Percentiles rank a stretch among this genome's conserved stretches.
These are phyloP conservation scores for Pleurotus tuber-regium DNA, from an alignment of 768 basidiomycete genomes.

Conservation along the genomic window DNA sequence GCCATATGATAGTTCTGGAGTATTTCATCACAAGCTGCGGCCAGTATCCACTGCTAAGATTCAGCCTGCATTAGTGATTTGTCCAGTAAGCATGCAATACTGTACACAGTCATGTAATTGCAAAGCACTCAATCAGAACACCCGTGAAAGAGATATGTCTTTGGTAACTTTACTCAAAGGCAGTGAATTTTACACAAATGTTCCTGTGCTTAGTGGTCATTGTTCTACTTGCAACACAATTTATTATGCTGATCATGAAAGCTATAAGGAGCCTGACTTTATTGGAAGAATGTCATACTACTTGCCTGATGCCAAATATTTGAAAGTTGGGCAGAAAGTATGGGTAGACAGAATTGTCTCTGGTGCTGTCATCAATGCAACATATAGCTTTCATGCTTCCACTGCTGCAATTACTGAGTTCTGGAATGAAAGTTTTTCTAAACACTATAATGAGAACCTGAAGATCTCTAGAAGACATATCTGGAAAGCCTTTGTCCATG, in stretches of 20 bases:
- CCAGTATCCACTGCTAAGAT: neutral
- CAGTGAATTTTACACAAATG: slow-evolving; percentile 8
- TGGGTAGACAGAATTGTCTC: slow-evolving; percentile 17
- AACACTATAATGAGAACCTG: no score
- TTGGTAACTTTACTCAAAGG: neutral
- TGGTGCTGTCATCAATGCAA: slow-evolving; percentile 14
- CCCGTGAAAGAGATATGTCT: neutral
- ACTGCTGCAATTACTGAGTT: slow-evolving; percentile 13
- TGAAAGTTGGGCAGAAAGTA: slow-evolving; percentile 14
- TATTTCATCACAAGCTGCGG: neutral
- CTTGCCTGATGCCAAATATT: slow-evolving; percentile 13
- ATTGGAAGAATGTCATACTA: neutral
- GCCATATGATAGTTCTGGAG: neutral
- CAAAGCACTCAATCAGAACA: neutral
- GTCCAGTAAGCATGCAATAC: neutral
- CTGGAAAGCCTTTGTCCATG: no score
- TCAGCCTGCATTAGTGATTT: neutral
- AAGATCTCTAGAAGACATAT: no score
- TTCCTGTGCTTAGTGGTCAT: slow-evolving; percentile 16
- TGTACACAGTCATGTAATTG: neutral
- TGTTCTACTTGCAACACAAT: slow-evolving; percentile 14
- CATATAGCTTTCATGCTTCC: slow-evolving; percentile 19
- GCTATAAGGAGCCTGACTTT: neutral
- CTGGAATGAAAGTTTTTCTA: no score
- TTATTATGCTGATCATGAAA: slow-evolving; percentile 20